Evolutionary conservation across 1,139 yeast species (phyloP).

Genomic region (Kluyveromyces sp.): DNA sequence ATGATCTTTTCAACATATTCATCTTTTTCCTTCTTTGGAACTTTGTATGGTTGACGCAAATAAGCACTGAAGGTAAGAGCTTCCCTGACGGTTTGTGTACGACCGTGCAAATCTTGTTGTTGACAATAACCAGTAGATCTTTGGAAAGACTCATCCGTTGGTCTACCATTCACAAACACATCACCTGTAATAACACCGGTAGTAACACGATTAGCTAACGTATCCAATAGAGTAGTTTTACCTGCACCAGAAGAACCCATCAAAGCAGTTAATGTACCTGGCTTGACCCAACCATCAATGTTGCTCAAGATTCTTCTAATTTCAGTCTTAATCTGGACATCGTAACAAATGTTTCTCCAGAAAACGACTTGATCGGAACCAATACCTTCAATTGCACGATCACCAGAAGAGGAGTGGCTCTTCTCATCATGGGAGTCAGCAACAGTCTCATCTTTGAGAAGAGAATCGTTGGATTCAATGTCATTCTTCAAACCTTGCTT

Average conservation of each 20-base stretch:
- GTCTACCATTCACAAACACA: conserved; percentile 55
- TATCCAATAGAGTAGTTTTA: conserved; percentile 59
- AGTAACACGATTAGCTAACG: conserved; percentile 58
- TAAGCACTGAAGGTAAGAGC: conserved; percentile 60
- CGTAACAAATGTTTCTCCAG: conserved; percentile 46
- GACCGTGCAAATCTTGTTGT: conserved; percentile 61
- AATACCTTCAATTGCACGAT: conserved; percentile 6
- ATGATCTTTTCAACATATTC: conserved; percentile 60
- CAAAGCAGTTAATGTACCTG: conserved; percentile 54
- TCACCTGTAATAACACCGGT: conserved; percentile 62
- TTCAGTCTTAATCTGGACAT: conserved; percentile 43
- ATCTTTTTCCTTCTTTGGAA: conserved; percentile 46
- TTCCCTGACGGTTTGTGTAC: conserved; percentile 60
- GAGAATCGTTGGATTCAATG: conserved; percentile 16
- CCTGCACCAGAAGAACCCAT: conserved; percentile 80
- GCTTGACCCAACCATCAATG: conserved; percentile 67
- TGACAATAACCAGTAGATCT: conserved; percentile 67
- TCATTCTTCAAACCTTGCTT: conserved; percentile 14
- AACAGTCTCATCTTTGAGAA: conserved; percentile 10
- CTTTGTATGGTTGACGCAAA: conserved; percentile 50
- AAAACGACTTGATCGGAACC: conserved; percentile 35
- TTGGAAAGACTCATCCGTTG: conserved; percentile 56
- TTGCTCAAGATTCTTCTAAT: conserved; percentile 47
- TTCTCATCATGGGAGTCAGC: conserved; percentile 8
- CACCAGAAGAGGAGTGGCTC: conserved; percentile 9